Evolutionary conservation across 805 yeast genomes (phyloP).

Genomic region (Metschnikowia rubicola): DNA sequence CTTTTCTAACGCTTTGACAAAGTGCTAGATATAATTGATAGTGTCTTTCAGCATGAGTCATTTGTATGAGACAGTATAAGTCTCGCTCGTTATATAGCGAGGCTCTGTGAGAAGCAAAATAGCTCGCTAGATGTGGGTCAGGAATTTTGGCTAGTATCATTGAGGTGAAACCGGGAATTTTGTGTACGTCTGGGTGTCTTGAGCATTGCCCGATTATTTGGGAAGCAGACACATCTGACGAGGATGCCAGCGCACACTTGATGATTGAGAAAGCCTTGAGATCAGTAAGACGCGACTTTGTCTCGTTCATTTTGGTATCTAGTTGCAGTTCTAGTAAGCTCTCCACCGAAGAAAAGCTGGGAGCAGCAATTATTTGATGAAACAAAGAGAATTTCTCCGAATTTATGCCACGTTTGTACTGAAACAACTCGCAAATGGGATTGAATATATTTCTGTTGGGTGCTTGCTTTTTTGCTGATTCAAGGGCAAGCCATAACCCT

Average conservation of each 20-base stretch:
- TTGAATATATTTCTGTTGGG: conserved; percentile 13
- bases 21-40: conserved; percentile 5
- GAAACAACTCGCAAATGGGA: conserved; percentile 21
- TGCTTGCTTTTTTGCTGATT: conserved; percentile 17
- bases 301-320: too few relatives aligned
- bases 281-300: background rate
- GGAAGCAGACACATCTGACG: background rate
- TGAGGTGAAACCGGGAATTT: conserved; percentile 6
- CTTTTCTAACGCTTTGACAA: conserved; percentile 1
- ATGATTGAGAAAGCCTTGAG: conserved; percentile 1
- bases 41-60: background rate
- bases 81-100: conserved; percentile 9
- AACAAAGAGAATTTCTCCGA: conserved; percentile 5
- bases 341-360: too few relatives aligned
- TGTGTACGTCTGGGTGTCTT: conserved; percentile 2
- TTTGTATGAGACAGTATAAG: background rate
- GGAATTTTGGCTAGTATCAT: background rate
- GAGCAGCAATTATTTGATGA: background rate
- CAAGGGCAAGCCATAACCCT: conserved; percentile 26
- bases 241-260: background rate
- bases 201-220: background rate
- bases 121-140: background rate
- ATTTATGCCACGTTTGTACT: conserved; percentile 13
- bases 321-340: too few relatives aligned
- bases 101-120: background rate